Percentiles rank a stretch among this genome's conserved stretches.
Conservation (phyloP, 768 basidiomycete species). For the Termitomyces sp. region DNA sequence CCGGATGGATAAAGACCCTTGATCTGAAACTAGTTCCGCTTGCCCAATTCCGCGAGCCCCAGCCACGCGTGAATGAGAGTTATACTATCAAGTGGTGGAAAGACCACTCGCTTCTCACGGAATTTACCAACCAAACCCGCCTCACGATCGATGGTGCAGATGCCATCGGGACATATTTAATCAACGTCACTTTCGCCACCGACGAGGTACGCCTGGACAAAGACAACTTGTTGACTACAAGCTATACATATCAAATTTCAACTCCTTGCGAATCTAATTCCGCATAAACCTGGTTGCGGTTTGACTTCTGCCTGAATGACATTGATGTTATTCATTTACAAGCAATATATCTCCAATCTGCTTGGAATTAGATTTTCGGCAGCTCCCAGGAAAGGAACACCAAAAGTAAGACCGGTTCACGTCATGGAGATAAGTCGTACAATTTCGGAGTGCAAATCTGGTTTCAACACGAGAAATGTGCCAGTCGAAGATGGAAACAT, state of each 20-base stretch:
- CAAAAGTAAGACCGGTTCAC: not conserved
- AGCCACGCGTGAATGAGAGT: conserved; percentile 30
- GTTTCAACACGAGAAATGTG: too few species aligned
- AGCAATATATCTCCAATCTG: not conserved
- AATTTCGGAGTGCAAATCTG: too few species aligned
- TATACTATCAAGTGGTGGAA: conserved; percentile 55
- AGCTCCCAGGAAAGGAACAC: not conserved
- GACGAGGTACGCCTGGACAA: conserved; percentile 51
- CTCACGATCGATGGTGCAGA: conserved; percentile 32
- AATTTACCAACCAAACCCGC: conserved; percentile 44
- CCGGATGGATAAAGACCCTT: conserved; percentile 26
- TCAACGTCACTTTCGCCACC: conserved; percentile 46
- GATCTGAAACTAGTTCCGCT: conserved; percentile 54
- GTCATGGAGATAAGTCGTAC: too few species aligned
- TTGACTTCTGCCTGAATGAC: not conserved
- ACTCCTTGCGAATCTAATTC: conserved; percentile 1
- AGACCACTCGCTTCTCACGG: conserved; percentile 36
- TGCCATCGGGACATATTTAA: conserved; percentile 35
- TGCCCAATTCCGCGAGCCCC: conserved; percentile 44
- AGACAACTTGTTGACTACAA: conserved; percentile 17
- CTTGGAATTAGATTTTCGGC: not conserved
- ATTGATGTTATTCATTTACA: not conserved
- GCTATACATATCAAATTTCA: conserved; percentile 4
- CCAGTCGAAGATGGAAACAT: too few species aligned
- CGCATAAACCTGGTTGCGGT: not conserved